Base-by-base conservation (phyloP, 768 basidiomycete species). In the Rhodotorula diobovata region DNA sequence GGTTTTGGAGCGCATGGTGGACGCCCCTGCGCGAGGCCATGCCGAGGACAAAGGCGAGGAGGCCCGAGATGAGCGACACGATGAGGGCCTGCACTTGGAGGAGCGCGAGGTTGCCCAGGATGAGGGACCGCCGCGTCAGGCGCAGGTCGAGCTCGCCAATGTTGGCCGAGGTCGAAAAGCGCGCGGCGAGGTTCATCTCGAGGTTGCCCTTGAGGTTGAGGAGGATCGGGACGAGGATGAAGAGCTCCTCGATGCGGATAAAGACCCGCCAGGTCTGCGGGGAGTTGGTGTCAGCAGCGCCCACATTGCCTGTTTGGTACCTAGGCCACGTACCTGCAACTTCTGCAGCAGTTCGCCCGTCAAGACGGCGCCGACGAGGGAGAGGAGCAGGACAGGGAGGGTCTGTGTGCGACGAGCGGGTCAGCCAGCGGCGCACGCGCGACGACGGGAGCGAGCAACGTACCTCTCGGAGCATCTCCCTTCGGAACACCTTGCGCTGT, bases 121-220 rank as follows among this genome's bases (percentile, higher is more conserved):
- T 84, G 70, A 95, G 86, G 4, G 82, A 79, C 10, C 86, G 84
- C 8, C 91, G 86, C 15, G 82, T 83, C 4, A 79, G 75, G 0
- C 87, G 86, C 45, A 87, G 85, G 79, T 98, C 93, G 10, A 99
- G 87, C 71, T 93, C 87, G 55, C 95, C 95, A 61, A 94, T 88
- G 76, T 97, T 96, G 11, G 94, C 83, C 2, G 93, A 89, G 0
- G 96, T 99, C 2, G 90, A 89, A n/a, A 99, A 84, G 23, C 95
- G 86, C 1, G 96, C 93, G 8, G 93, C 94, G 14, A 99, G 87
- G 74, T 96, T 97, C 95, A 98, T 98, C 81, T 98, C 96, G 48
- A 98, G 85, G 78, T 99, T 83, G 43, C 72, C 96, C 77, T 96
- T 97, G 67, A 99, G 86, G 76, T 98, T 98, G 73, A 92, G 85